Evolutionary conservation across 148 eudicot species (phyloP).

Genomic region (Mesembryanthemum crystallinum): DNA sequence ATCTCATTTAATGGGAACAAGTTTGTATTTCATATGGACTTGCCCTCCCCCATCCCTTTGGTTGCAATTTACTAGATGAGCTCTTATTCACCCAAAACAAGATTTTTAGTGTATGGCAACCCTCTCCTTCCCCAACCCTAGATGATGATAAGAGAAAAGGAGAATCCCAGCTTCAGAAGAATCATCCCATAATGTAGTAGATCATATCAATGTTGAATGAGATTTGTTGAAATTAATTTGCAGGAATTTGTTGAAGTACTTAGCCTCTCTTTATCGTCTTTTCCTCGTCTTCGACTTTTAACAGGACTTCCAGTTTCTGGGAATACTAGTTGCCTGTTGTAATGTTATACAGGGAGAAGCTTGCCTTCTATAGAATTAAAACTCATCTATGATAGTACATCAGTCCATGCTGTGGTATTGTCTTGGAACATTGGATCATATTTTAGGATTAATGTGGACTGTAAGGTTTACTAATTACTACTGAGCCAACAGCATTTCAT

Average conservation of each 20-base stretch:
- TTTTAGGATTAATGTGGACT: no score
- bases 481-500: no score
- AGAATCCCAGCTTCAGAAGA: constrained; percentile 1
- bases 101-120: constrained; percentile 13
- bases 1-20: constrained; percentile 15
- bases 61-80: constrained; percentile 19
- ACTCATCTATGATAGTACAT: no score
- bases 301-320: no score
- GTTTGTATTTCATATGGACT: constrained; percentile 16
- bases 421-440: no score
- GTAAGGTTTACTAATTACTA: no score
- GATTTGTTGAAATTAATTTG: constrained; percentile 23
- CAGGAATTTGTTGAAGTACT: neutral
- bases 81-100: neutral
- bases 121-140: neutral
- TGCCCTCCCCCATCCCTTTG: neutral
- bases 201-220: constrained; percentile 18
- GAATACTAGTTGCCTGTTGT: no score
- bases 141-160: neutral
- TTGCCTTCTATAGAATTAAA: no score
- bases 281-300: neutral
- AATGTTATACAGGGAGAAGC: no score
- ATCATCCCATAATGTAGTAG: constrained; percentile 11
- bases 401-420: no score
- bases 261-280: neutral